Percentiles rank a stretch among this genome's conserved stretches.
Evolutionary conservation across 148 eudicot genomes (phyloP).

Genomic region (Rhododendron ovatum): DNA sequence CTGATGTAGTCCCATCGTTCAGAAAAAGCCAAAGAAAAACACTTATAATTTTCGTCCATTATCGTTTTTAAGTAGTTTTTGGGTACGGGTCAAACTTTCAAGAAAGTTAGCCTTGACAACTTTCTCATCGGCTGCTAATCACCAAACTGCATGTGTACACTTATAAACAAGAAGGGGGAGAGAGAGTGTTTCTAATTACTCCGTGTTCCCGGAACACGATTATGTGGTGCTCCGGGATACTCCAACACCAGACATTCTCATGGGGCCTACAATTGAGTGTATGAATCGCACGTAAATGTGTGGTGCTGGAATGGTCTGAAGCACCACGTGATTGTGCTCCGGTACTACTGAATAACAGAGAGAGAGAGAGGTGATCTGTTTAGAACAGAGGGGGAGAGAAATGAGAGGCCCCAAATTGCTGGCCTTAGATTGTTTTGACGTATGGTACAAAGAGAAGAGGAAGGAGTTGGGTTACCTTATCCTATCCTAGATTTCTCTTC

Average conservation of each 20-base stretch:
- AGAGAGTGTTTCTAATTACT: background rate
- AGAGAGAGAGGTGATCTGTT: background rate
- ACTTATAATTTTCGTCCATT: background rate
- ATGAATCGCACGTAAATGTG: no score
- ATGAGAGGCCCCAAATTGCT: conserved; percentile 39
- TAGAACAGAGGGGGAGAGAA: conserved; percentile 14
- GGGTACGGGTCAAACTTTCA: background rate
- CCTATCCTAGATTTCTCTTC: conserved; percentile 30
- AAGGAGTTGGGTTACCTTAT: conserved; percentile 11
- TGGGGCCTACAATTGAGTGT: background rate
- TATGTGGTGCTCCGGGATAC: no score
- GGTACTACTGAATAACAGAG: no score
- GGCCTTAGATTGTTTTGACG: conserved; percentile 13
- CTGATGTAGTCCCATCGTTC: background rate
- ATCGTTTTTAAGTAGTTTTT: no score
- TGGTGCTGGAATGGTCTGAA: background rate
- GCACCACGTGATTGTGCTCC: background rate
- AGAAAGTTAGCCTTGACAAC: background rate
- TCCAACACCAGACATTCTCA: no score
- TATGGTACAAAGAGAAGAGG: background rate
- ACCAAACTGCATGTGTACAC: no score
- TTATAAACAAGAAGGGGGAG: background rate
- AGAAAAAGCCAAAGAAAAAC: background rate
- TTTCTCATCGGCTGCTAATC: background rate
- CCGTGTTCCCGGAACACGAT: no score